Evolutionary conservation across 176 grass and related monocot species (phyloP).

Genomic region (Hyparrhenia diplandra): DNA sequence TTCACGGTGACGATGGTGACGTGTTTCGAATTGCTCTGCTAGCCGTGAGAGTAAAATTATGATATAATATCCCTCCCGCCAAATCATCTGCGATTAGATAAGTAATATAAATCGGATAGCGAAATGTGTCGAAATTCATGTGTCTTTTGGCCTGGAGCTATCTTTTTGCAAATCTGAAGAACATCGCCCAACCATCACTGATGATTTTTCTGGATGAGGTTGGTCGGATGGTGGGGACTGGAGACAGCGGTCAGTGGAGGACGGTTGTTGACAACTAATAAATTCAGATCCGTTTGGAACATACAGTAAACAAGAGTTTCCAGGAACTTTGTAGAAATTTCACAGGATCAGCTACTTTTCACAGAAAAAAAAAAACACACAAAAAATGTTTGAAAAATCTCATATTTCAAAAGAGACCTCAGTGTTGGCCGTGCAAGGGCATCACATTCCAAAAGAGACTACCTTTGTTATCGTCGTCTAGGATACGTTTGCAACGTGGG

Average conservation of each 20-base stretch:
- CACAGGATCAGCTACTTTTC: too few relatives aligned
- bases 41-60: too few relatives aligned
- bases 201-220: constrained; percentile 1
- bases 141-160: background rate
- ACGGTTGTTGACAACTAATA: background rate
- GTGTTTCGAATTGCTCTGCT: background rate
- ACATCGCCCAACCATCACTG: background rate
- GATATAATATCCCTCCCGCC: background rate
- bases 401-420: too few relatives aligned
- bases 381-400: too few relatives aligned
- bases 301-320: too few relatives aligned
- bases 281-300: too few relatives aligned
- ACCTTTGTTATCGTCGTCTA: background rate
- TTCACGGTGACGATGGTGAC: background rate
- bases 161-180: background rate
- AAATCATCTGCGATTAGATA: background rate
- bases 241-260: constrained; percentile 18
- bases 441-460: too few relatives aligned
- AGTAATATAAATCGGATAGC: too few relatives aligned
- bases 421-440: too few relatives aligned
- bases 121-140: background rate
- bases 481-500: too few relatives aligned
- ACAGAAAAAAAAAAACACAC: too few relatives aligned
- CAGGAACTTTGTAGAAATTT: too few relatives aligned
- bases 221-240: background rate